Conservation (phyloP, 2,329 filamentous ascomycete species). For the Trichocomaceae sp. region DNA sequence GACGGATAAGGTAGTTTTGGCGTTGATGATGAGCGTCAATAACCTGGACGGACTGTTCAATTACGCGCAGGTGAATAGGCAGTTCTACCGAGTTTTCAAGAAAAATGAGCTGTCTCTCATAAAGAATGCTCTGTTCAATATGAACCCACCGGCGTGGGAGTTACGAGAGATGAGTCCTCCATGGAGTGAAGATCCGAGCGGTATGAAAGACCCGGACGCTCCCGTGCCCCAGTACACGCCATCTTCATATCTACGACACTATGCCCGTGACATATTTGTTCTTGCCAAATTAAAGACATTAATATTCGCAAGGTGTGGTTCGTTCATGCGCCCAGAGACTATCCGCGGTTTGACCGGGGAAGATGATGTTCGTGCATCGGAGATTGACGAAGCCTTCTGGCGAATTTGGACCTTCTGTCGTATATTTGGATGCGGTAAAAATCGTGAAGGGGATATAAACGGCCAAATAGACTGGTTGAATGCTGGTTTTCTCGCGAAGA, state of each 20-base stretch:
- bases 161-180: conserved; percentile 53
- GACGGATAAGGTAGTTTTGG: conserved; percentile 46
- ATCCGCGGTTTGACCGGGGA: conserved; percentile 47
- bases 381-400: conserved; percentile 58
- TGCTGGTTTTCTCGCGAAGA: conserved; percentile 48
- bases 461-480: conserved; percentile 59
- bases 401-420: conserved; percentile 61
- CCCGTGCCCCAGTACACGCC: conserved; percentile 50
- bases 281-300: conserved; percentile 50
- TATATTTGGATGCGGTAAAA: conserved; percentile 55
- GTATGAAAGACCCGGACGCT: conserved; percentile 39
- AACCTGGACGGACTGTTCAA: conserved; percentile 51
- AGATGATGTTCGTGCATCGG: conserved; percentile 40
- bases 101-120: conserved; percentile 50
- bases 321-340: conserved; percentile 52
- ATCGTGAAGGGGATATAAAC: conserved; percentile 52
- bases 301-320: conserved; percentile 50
- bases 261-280: conserved; percentile 48
- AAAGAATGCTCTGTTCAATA: conserved; percentile 44
- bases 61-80: conserved; percentile 48
- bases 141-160: conserved; percentile 56
- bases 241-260: conserved; percentile 45
- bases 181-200: conserved; percentile 37
- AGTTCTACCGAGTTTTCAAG: conserved; percentile 54
- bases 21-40: conserved; percentile 45